Conservation (phyloP, 2,329 filamentous ascomycete species). For the Colletotrichum incanum region DNA sequence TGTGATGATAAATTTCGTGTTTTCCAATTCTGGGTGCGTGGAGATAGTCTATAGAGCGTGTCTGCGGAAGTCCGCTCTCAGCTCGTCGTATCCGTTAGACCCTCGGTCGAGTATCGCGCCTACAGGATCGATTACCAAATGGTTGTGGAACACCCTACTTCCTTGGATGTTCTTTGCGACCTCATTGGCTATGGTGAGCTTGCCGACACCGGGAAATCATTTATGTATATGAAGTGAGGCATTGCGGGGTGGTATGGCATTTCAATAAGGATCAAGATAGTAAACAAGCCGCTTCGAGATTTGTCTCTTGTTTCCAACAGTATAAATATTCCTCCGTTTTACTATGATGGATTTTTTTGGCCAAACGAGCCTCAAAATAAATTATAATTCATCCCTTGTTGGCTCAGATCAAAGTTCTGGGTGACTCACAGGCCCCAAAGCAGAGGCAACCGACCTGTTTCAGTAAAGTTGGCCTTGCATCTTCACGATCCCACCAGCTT, state of each 20-base stretch:
- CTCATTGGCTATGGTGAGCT: conserved; percentile 51
- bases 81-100: conserved; percentile 46
- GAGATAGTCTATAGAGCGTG: conserved; percentile 33
- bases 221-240: conserved; percentile 49
- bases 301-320: not conserved
- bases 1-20: conserved; percentile 48
- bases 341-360: not conserved
- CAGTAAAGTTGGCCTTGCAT: not conserved
- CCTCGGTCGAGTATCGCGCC: conserved; percentile 44
- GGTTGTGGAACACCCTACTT: conserved; percentile 50
- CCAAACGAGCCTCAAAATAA: not conserved
- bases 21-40: conserved; percentile 20
- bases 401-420: not conserved
- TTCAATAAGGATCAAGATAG: not conserved
- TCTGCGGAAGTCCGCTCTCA: conserved; percentile 37
- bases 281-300: not conserved
- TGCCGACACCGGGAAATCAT: conserved; percentile 52
- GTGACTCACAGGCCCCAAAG: not conserved
- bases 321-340: not conserved
- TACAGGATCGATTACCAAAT: conserved; percentile 50
- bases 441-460: not conserved
- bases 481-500: not conserved
- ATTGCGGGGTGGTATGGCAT: not conserved
- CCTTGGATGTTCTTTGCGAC: conserved; percentile 47
- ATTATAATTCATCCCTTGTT: not conserved